A percentile compares a stretch with the other conserved stretches of the same genome.
Conservation (phyloP, 768 basidiomycete genomes). For the Leccinum ochraceum region DNA sequence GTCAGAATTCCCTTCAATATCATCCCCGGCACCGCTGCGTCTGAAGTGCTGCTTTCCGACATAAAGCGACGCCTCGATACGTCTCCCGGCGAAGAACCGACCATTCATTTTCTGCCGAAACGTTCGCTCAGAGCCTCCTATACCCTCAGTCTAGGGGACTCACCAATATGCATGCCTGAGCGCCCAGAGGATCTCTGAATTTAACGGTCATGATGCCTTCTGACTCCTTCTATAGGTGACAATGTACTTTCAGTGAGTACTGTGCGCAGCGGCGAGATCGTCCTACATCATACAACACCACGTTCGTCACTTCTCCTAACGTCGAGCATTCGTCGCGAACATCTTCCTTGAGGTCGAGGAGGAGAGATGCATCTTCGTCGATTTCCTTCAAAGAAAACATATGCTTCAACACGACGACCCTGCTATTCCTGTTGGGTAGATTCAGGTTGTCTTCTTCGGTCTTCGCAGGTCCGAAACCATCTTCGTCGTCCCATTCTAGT, state of each 20-base stretch:
- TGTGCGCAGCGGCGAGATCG: not conserved
- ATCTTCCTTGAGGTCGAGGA: conserved; percentile 95
- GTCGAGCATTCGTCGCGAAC: conserved; percentile 91
- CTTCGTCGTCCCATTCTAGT: conserved; percentile 92
- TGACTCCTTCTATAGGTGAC: conserved; percentile 68
- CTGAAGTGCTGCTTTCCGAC: conserved; percentile 80
- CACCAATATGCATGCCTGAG: conserved; percentile 89
- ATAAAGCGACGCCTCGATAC: conserved; percentile 80
- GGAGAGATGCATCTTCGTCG: conserved; percentile 77
- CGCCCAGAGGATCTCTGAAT: conserved; percentile 89
- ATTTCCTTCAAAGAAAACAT: conserved; percentile 92
- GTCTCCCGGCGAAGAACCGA: conserved; percentile 83
- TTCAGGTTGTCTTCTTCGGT: conserved; percentile 53
- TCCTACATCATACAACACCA: conserved; percentile 92
- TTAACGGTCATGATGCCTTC: conserved; percentile 97
- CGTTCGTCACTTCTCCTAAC: conserved; percentile 93
- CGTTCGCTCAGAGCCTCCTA: not conserved
- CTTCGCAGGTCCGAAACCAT: conserved; percentile 79
- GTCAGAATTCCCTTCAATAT: conserved; percentile 59
- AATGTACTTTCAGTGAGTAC: conserved; percentile 6
- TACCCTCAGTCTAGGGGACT: conserved; percentile 29
- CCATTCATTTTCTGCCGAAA: conserved; percentile 85
- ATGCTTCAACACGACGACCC: conserved; percentile 91
- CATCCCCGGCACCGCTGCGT: conserved; percentile 71
- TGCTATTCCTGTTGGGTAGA: conserved; percentile 53